Percentiles rank a stretch among this genome's conserved stretches.
phyloP scores from a whole-genome alignment of 2,329 filamentous ascomycete genomes.

The Epichloe uncinata region DNA sequence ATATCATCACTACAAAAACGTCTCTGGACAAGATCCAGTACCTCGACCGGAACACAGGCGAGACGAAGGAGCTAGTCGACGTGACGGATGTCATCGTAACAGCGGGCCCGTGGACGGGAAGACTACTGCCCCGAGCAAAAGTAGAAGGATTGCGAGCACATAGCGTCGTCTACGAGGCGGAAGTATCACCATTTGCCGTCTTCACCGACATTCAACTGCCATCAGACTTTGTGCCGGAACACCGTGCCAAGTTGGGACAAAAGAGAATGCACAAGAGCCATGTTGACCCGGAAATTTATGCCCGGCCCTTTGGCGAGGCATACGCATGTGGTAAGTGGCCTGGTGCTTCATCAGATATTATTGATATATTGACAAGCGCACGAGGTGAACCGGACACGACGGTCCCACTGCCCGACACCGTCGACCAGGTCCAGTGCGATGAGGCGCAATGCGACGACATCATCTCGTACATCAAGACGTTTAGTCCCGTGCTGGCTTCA shows the following conservation, averaged over 20 bases:
- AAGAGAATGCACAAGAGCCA: slow-evolving; percentile 43
- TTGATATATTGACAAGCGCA: no score
- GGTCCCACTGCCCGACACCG: slow-evolving; percentile 61
- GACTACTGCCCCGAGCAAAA: slow-evolving; percentile 42
- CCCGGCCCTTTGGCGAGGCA: slow-evolving; percentile 74
- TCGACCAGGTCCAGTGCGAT: slow-evolving; percentile 66
- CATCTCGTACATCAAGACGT: slow-evolving; percentile 57
- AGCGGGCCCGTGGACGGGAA: slow-evolving; percentile 51
- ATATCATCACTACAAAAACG: slow-evolving; percentile 42
- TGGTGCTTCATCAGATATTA: no score
- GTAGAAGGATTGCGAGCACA: slow-evolving; percentile 49
- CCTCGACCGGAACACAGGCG: slow-evolving; percentile 31
- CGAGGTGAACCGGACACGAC: slow-evolving; percentile 61
- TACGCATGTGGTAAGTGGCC: slow-evolving; percentile 68
- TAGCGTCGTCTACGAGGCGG: slow-evolving; percentile 49
- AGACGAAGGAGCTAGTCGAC: slow-evolving; percentile 22
- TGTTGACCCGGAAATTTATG: slow-evolving; percentile 86
- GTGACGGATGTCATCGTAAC: slow-evolving; percentile 43
- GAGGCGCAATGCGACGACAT: slow-evolving; percentile 71
- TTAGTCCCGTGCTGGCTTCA: slow-evolving; percentile 52
- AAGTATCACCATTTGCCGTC: slow-evolving; percentile 60
- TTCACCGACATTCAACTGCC: slow-evolving; percentile 81
- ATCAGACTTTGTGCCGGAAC: slow-evolving; percentile 42
- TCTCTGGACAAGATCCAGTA: slow-evolving; percentile 50
- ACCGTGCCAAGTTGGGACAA: slow-evolving; percentile 32